Evolutionary conservation across 208 protist genomes (phyloP).

Genomic region (Trypanosoma cruzi): DNA sequence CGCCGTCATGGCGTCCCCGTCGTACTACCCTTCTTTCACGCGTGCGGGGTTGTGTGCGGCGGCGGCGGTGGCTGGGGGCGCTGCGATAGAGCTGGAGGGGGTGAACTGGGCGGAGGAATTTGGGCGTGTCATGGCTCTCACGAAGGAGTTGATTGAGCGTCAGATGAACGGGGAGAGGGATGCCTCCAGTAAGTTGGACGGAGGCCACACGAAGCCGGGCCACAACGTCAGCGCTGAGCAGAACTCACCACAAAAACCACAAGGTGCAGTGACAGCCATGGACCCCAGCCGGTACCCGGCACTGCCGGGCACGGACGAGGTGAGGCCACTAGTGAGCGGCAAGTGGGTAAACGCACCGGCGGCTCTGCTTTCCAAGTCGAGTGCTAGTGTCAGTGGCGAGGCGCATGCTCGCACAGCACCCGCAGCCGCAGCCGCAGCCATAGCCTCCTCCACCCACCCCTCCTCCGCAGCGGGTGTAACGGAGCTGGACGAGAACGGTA

Average conservation of each 20-base stretch:
- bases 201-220: not conserved
- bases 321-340: conserved; percentile 35
- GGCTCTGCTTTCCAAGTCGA: conserved; percentile 28
- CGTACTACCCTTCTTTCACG: conserved; percentile 31
- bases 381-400: not conserved
- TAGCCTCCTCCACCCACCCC: not conserved
- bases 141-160: conserved; percentile 59
- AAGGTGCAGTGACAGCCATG: conserved; percentile 1
- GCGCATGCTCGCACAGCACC: not conserved
- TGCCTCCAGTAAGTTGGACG: conserved; percentile 15
- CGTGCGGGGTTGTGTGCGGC: not conserved
- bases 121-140: conserved; percentile 71
- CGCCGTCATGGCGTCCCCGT: conserved; percentile 12
- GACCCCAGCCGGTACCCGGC: conserved; percentile 11
- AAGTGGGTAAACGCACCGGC: conserved; percentile 37
- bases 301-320: conserved; percentile 22
- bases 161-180: conserved; percentile 52
- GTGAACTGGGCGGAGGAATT: conserved; percentile 79
- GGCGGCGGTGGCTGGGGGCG: not conserved
- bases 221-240: not conserved
- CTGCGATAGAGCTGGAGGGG: conserved; percentile 14
- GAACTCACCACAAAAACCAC: not conserved
- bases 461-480: not conserved
- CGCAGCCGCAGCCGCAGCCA: not conserved
- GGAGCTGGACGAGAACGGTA: conserved; percentile 32